phyloP scores from a whole-genome alignment of 2,329 filamentous ascomycete genomes.

The Elsinoe arachidis region DNA sequence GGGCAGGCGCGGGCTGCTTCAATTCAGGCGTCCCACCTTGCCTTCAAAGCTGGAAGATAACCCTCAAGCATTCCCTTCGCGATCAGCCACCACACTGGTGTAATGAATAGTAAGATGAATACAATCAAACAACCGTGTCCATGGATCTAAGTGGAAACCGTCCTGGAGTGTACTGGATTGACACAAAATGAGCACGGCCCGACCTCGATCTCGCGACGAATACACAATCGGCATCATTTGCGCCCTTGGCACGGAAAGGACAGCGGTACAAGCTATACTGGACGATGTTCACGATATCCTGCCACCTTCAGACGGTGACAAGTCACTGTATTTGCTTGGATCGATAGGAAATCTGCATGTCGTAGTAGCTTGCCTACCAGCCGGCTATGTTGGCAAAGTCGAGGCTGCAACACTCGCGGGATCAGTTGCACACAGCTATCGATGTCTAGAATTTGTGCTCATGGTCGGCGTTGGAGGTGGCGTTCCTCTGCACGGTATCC shows the following conservation, averaged over 20 bases:
- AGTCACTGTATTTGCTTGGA: constrained; percentile 16
- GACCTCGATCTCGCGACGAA: neutral
- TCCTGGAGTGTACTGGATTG: neutral
- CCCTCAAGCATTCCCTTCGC: too few relatives aligned
- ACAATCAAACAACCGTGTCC: too few relatives aligned
- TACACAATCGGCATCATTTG: constrained; percentile 19
- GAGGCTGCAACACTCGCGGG: constrained; percentile 16
- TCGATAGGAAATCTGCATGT: constrained; percentile 14
- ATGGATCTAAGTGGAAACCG: too few relatives aligned
- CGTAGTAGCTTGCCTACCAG: constrained; percentile 19
- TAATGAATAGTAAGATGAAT: too few relatives aligned
- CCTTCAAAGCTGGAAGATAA: too few relatives aligned
- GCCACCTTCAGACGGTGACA: neutral
- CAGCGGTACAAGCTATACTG: constrained; percentile 16
- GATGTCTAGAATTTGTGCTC: constrained; percentile 16
- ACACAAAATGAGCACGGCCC: neutral
- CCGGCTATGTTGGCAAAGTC: constrained; percentile 12
- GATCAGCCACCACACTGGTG: too few relatives aligned
- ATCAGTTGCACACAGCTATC: constrained; percentile 16
- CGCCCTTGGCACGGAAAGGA: constrained; percentile 17
- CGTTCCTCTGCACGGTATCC: constrained; percentile 20
- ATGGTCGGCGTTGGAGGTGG: constrained; percentile 23
- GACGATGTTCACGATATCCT: constrained; percentile 16
- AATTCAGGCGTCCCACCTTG: too few relatives aligned
- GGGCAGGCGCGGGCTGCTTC: too few relatives aligned